phyloP scores from a whole-genome alignment of 1,284 basidiomycete species.

The Fomitopsis palustris region DNA sequence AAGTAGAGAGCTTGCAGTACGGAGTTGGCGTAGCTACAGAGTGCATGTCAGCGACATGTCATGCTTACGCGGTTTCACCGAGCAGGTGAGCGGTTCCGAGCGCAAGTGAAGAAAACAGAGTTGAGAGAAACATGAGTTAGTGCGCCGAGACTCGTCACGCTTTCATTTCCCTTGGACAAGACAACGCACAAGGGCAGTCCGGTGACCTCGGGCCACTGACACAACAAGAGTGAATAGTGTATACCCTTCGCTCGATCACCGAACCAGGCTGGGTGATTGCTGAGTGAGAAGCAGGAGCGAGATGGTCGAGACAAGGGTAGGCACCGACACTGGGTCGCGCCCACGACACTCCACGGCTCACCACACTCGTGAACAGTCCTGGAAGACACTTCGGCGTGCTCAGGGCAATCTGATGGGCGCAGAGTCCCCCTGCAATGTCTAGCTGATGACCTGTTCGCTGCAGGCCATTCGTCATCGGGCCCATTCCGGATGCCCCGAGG shows the following conservation, averaged over 20 bases:
- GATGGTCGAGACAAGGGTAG: not conserved
- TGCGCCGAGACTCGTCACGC: not conserved
- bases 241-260: not conserved
- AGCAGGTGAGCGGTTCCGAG: not conserved
- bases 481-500: not conserved
- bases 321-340: not conserved
- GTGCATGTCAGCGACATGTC: not conserved
- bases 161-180: not conserved
- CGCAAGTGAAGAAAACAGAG: not conserved
- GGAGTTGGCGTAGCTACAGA: slow-evolving; percentile 89
- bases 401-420: too few species aligned
- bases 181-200: not conserved
- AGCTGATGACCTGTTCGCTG: not conserved
- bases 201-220: not conserved
- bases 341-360: not conserved
- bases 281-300: not conserved
- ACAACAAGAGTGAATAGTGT: not conserved
- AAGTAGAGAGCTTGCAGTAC: slow-evolving; percentile 95
- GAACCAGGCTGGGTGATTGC: not conserved
- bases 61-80: not conserved
- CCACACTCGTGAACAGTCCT: not conserved
- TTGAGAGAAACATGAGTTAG: not conserved
- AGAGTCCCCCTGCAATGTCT: too few species aligned
- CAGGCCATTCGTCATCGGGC: not conserved
- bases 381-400: too few species aligned